Evolutionary conservation across 2,329 filamentous ascomycete genomes (phyloP).

Genomic region (Aspergillaceae sp.): DNA sequence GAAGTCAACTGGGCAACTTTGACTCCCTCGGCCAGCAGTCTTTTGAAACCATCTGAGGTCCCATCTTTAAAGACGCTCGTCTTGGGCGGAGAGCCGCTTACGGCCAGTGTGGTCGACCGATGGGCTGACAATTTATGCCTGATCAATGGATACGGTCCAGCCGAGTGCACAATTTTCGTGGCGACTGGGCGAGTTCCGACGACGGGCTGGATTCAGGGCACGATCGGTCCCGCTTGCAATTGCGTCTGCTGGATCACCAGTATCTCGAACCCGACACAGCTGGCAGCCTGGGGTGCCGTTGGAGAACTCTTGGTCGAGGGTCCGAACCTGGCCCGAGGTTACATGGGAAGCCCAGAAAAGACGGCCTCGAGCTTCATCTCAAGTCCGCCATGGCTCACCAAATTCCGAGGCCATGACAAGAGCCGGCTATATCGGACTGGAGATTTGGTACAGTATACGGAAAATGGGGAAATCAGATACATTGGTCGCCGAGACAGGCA

Average conservation of each 20-base stretch:
- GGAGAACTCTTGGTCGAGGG: conserved; percentile 40
- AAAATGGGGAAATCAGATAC: conserved; percentile 9
- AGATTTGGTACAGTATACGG: conserved; percentile 21
- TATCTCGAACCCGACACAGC: conserved; percentile 11
- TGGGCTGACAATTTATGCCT: conserved; percentile 50
- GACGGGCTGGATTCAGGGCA: neutral
- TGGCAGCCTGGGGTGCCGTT: conserved; percentile 31
- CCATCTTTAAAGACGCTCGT: conserved; percentile 31
- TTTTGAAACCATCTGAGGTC: conserved; percentile 36
- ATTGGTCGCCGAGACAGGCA: conserved; percentile 12
- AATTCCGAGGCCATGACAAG: neutral
- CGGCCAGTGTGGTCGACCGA: conserved; percentile 28
- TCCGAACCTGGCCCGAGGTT: conserved; percentile 33
- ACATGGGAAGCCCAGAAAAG: conserved; percentile 22
- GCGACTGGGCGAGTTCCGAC: neutral
- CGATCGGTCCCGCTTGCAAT: conserved; percentile 15
- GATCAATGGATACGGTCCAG: conserved; percentile 32
- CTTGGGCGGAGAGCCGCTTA: conserved; percentile 25
- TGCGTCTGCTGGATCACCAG: conserved; percentile 25
- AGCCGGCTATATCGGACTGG: conserved; percentile 22
- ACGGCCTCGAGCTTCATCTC: conserved; percentile 15
- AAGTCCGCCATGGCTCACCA: conserved; percentile 12
- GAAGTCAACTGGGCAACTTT: conserved; percentile 49
- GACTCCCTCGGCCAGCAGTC: conserved; percentile 50
- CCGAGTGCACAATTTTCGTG: conserved; percentile 13